These are phyloP conservation scores for Paragyromitra xinjiangensis DNA, from an alignment of 495 filamentous ascomycete genomes.

Conservation along the genomic window DNA sequence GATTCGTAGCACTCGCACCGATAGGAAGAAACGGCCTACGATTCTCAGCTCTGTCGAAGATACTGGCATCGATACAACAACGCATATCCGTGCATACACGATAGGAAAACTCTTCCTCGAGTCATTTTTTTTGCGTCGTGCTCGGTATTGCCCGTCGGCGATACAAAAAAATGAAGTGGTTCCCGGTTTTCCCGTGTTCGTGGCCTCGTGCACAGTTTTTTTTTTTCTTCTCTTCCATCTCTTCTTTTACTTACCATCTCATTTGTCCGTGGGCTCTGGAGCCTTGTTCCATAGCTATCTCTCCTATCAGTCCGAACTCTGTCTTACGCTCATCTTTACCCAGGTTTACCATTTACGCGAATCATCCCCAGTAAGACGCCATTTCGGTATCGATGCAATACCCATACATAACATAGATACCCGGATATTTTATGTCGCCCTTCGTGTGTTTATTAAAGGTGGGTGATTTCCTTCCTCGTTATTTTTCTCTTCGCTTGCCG, in stretches of 20 bases:
- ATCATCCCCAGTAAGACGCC: slow-evolving; percentile 44
- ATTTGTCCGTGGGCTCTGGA: slow-evolving; percentile 31
- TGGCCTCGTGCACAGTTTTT: slow-evolving; percentile 45
- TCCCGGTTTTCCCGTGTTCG: slow-evolving; percentile 46
- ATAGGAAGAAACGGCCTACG: slow-evolving; percentile 53
- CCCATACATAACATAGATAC: slow-evolving; percentile 34
- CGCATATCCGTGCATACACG: slow-evolving; percentile 54
- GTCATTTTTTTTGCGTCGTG: slow-evolving; percentile 44
- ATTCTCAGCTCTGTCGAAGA: slow-evolving; percentile 53
- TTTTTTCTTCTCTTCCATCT: slow-evolving; percentile 41
- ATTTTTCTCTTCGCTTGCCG: slow-evolving; percentile 33
- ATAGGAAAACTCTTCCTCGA: slow-evolving; percentile 54
- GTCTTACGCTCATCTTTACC: slow-evolving; percentile 31
- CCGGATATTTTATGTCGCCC: slow-evolving; percentile 27
- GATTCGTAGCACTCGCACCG: slow-evolving; percentile 52
- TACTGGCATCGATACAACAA: slow-evolving; percentile 53
- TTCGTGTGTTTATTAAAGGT: slow-evolving; percentile 50
- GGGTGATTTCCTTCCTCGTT: slow-evolving; percentile 40
- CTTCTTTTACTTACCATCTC: slow-evolving; percentile 40
- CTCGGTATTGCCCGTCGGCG: slow-evolving; percentile 49
- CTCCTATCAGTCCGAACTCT: slow-evolving; percentile 42
- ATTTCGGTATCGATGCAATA: slow-evolving; percentile 44
- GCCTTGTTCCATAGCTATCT: slow-evolving; percentile 37
- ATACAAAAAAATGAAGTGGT: slow-evolving; percentile 47
- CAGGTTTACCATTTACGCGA: slow-evolving; percentile 41